Evolutionary conservation across 495 filamentous ascomycete genomes (phyloP), one percentile per base, ranked within the genome.

Genomic region (Neurospora hispaniola): DNA sequence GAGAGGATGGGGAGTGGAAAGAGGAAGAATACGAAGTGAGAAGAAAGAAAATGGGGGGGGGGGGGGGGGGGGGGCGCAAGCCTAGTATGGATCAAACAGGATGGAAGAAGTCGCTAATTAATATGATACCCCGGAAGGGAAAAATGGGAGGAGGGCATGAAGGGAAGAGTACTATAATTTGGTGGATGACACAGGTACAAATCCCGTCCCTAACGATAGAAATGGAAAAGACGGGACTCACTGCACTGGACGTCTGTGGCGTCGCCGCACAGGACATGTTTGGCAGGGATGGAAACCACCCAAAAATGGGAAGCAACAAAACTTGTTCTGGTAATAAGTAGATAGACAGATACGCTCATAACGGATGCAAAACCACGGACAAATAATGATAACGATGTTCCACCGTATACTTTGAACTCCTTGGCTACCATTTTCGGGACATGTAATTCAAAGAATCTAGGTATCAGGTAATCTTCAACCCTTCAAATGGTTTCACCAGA

Each of bases 1-100:
- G 79, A 79, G 74, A 78, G 79, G 71, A 79, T 80, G 78, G 72
- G 72, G 12, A 80, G 78, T 9, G 72, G 79, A 12, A 76, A 75
- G 74, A 73, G 74, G 71, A 79, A 72, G 11, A 23, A 40, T 11
- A 16, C 5, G 69, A 76, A 48, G 39, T 39, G 35, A 40, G 70
- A 11, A 48, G 27, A 70, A 16, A 48, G 27, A 70, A 40, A 48
- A 46, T 1, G 20, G 20, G 20, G n/a, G n/a, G n/a, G n/a, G n/a
- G n/a, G n/a, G n/a, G n/a, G n/a, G n/a, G n/a, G n/a, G n/a, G n/a
- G n/a, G 16, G 23, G 27, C 38, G 20, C 31, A 23, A 66, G 35
- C 35, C 35, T 6, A 31, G 68, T 42, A 70, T 70, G 66, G 46
- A 70, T 72, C 31, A 40, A 39, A 40, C 44, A 62, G 1, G 4